A percentile compares a stretch with the other conserved stretches of the same genome.
Conservation (phyloP, 768 basidiomycete species). For the Agaricus blazei region DNA sequence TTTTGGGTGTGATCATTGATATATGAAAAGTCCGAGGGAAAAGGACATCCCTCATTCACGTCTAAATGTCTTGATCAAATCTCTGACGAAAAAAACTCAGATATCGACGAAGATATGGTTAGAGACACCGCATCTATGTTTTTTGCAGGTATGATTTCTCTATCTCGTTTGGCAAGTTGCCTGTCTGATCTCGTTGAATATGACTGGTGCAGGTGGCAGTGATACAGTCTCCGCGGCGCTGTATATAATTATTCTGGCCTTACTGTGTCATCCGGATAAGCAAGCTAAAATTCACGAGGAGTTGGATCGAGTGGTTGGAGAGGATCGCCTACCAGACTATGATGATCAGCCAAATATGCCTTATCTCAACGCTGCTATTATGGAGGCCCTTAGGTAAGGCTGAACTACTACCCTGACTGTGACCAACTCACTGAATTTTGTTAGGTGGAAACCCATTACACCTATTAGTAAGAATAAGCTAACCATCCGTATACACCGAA, state of each 20-base stretch:
- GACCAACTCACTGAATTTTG: not conserved
- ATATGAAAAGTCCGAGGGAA: slow-evolving; percentile 6
- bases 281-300: slow-evolving; percentile 11
- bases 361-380: slow-evolving; percentile 17
- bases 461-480: not conserved
- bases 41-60: slow-evolving; percentile 13
- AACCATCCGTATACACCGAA: not conserved
- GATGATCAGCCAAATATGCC: slow-evolving; percentile 16
- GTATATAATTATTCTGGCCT: slow-evolving; percentile 30
- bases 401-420: too few relatives aligned
- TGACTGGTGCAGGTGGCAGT: not conserved
- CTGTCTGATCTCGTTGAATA: not conserved
- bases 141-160: slow-evolving; percentile 12
- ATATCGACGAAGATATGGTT: slow-evolving; percentile 10
- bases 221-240: slow-evolving; percentile 25
- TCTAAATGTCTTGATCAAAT: slow-evolving; percentile 11
- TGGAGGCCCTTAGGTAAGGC: slow-evolving; percentile 16
- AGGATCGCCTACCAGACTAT: slow-evolving; percentile 11
- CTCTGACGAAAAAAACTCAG: not conserved
- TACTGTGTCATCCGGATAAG: slow-evolving; percentile 6
- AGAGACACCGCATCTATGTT: slow-evolving; percentile 15
- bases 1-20: not conserved
- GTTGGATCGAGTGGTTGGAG: slow-evolving; percentile 12
- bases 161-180: too few relatives aligned
- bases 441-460: slow-evolving; percentile 9